These are phyloP conservation scores for Nothophytophthora sp. DNA, from an alignment of 352 stramenopile species.

Conservation along the genomic window DNA sequence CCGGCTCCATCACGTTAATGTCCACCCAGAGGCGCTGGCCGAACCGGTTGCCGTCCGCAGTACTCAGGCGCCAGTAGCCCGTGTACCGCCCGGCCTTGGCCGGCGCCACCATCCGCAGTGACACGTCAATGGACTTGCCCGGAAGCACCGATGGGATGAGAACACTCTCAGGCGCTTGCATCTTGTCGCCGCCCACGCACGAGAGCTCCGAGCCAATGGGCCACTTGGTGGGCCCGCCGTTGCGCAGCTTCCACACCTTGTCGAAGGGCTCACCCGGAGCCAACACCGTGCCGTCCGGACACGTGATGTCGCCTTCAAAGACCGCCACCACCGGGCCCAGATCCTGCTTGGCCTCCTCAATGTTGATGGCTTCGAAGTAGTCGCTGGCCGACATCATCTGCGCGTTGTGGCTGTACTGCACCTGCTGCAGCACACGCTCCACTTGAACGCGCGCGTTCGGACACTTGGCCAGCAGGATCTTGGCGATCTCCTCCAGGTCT, in stretches of 20 bases:
- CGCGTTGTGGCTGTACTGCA: slow-evolving; percentile 68
- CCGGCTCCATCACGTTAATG: slow-evolving; percentile 65
- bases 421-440: slow-evolving; percentile 70
- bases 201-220: slow-evolving; percentile 65
- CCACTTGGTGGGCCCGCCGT: slow-evolving; percentile 78
- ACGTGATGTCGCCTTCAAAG: slow-evolving; percentile 89
- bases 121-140: slow-evolving; percentile 74
- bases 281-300: slow-evolving; percentile 81
- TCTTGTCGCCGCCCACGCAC: slow-evolving; percentile 74
- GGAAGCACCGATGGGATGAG: slow-evolving; percentile 69
- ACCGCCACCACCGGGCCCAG: slow-evolving; percentile 65
- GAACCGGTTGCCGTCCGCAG: slow-evolving; percentile 78
- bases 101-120: slow-evolving; percentile 70
- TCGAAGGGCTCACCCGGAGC: slow-evolving; percentile 67
- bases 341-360: slow-evolving; percentile 73
- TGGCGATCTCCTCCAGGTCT: slow-evolving; percentile 74
- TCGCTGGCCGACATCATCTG: slow-evolving; percentile 73
- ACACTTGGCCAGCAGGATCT: slow-evolving; percentile 77
- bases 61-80: slow-evolving; percentile 89
- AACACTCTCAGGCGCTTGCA: slow-evolving; percentile 72
- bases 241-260: slow-evolving; percentile 89
- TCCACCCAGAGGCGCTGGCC: slow-evolving; percentile 90
- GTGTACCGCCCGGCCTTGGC: slow-evolving; percentile 75
- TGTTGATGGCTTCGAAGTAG: slow-evolving; percentile 70
- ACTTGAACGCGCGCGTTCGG: slow-evolving; percentile 71